Evolutionary conservation across 2,329 filamentous ascomycete species (phyloP), one percentile per base, ranked within the genome.

Genomic region (Peltaster fructicola): DNA sequence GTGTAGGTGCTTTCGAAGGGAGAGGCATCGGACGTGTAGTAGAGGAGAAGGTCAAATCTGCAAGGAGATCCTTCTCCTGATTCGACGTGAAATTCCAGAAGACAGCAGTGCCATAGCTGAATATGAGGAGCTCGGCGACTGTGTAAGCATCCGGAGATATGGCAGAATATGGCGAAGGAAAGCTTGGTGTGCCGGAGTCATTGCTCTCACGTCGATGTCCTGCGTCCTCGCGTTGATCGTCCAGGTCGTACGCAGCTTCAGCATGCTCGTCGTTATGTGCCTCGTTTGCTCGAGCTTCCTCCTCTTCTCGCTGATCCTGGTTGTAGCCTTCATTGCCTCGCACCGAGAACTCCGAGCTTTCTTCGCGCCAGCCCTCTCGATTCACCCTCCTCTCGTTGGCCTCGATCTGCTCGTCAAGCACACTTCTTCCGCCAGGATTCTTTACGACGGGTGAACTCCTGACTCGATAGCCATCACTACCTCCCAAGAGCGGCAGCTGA

Each of bases 61-160:
- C 88, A 12, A 98, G 65, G 22, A 95, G 80, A 41, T 93, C 84
- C 52, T 92, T 93, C 50, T 98, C 88, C 48, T 98, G 88, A 36
- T 75, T 68, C 50, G 92, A 84, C 7, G 80, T 85, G 41, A 98
- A 93, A 50, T 98, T 98, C 88, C 88, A 98, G 48, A 98, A 92
- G 4, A 98, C 88, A 0, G 88, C 85, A 1, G 98, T 85, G 11
- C 88, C 88, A 45, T 98, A 98, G 9, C 79, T 85, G 51, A 90
- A 95, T 40, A 98, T 75, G 47, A 92, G 95, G 69, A 95, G 80
- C 53, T 98, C 88, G 20, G 80, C 85, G 45, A 91, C 81, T 28
- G 73, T 65, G 43, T 85, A 73, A 17, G 73, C 68, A 44, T 81
- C 70, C 5, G 76, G 66, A 1, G 67, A 67, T 13, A 80, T 62